Conservation (phyloP, 2,329 filamentous ascomycete species). For the Dendryphion nanum region DNA sequence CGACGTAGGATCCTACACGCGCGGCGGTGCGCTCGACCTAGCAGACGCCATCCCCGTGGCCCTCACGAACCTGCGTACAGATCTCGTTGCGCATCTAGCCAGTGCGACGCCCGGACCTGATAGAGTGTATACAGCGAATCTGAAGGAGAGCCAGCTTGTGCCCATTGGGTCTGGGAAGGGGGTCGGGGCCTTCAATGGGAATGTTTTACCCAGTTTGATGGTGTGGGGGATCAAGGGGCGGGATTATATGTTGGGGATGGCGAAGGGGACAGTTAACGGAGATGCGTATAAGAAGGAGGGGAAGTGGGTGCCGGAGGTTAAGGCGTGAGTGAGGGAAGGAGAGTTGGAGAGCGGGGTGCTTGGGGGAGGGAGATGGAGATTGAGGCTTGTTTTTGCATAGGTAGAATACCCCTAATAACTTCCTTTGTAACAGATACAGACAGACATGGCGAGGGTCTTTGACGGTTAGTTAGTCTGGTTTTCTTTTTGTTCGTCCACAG, state of each 20-base stretch:
- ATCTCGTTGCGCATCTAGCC: constrained; percentile 39
- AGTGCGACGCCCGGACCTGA: constrained; percentile 27
- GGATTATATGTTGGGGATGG: constrained; percentile 40
- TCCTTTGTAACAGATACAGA: too few species aligned
- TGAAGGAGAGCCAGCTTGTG: constrained; percentile 34
- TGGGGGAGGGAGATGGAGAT: neutral
- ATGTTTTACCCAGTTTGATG: constrained; percentile 40
- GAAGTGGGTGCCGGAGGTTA: constrained; percentile 29
- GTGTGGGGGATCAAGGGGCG: constrained; percentile 45
- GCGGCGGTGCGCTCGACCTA: constrained; percentile 46
- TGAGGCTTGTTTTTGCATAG: too few species aligned
- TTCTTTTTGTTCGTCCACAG: too few species aligned
- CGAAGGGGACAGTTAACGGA: constrained; percentile 24
- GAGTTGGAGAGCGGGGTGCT: too few species aligned
- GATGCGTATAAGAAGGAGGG: constrained; percentile 34
- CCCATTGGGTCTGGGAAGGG: constrained; percentile 39
- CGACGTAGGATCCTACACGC: constrained; percentile 47
- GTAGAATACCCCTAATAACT: too few species aligned
- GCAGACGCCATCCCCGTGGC: constrained; percentile 42
- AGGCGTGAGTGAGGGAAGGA: neutral
- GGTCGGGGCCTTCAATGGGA: constrained; percentile 38
- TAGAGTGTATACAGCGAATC: constrained; percentile 29
- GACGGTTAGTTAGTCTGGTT: too few species aligned
- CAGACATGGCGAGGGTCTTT: too few species aligned
- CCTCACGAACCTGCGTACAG: constrained; percentile 48